Base-by-base conservation (phyloP, 78 protist genomes). In the Dictyostelium brefeldianum region DNA sequence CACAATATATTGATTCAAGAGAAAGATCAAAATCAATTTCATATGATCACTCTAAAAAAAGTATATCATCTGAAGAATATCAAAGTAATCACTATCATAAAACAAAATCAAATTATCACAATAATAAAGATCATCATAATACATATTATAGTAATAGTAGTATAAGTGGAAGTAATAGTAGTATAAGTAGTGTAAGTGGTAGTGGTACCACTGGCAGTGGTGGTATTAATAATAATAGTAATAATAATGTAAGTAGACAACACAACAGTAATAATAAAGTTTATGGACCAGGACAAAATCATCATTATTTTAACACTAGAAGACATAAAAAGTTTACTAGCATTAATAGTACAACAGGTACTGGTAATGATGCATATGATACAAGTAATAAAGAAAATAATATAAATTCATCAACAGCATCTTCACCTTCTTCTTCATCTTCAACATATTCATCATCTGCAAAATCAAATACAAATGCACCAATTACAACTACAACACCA, bases 41-140 rank as follows among this genome's bases (percentile, higher is more conserved):
- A 20, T 73, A 73, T 73, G 79, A 73, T 22, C 56, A 73, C 46
- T 73, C 79, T n/a, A 73, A 73, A 73, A 73, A 73, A 47, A 73
- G 79, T 46, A 46, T 73, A 0, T 73, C 79, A 18, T 75, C 81
- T 1, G 64, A 75, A 25, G 65, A 75, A 50, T 75, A 75, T 75
- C 0, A 5, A 29, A 31, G 43, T 36, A 36, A 36, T 36, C 43
- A 36, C 29, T 22, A 74, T 29, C 27, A 46, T 43, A 74, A 69
- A 36, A 36, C 53, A 36, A 69, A 11, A 69, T 41, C 57, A 73
- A 15, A 12, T n/a, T 12, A 64, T n/a, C 31, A 64, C 25, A 29
- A 74, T 46, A 36, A 47, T 31, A 73, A 31, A n/a, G 29, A 20
- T 64, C 71, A 64, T 2, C 71, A 64, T 9, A 74, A 47, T 46